Base-by-base conservation (phyloP, 2,329 filamentous ascomycete species). In the Keithomyces neogunnii region DNA sequence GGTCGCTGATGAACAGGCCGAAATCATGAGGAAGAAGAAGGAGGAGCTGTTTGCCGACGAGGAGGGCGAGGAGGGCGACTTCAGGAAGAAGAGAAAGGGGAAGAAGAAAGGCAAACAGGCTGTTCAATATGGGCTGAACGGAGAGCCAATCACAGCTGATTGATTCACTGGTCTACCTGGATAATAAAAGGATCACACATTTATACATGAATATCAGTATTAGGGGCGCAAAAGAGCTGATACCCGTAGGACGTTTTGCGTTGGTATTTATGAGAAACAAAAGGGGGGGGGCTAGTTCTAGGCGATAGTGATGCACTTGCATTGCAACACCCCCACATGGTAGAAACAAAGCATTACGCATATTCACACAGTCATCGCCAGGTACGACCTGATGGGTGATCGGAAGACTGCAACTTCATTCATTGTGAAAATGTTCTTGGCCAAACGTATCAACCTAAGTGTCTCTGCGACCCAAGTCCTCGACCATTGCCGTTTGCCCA, bases 41-140 rank as follows among this genome's bases (percentile, higher is more conserved):
- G 74, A 77, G 60, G 73, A 73, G 51, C 68, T 78, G 26, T 74
- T 76, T 54, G 73, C 70, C 11, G 70, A 72, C 40, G 69, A 68
- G 13, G 66, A 69, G 5, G 55, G 33, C 11, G 62, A 61, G 4
- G 55, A 47, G 3, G 51, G 40, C 3, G 47, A 11, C 54, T 54
- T 51, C 9, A 57, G 53, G n/a, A 63, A 59, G 55, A 68, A 66
- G 57, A 69, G 64, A 2, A 67, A 63, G 53, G 61, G 59, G 36
- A 63, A 63, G 53, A 63, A 60, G 55, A 59, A 54, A 55, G 59
- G 56, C 13, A 67, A 63, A 47, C 65, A 68, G 53, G 53, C 58
- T 6, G 55, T 70, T 8, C 55, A 63, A 28, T 69, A 69, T 47
- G 68, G 68, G 2, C 54, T 70, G 9, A 69, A 69, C 40, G 68